Base-by-base conservation (phyloP, 306 rosid genomes). In the Begonia masoniana region DNA sequence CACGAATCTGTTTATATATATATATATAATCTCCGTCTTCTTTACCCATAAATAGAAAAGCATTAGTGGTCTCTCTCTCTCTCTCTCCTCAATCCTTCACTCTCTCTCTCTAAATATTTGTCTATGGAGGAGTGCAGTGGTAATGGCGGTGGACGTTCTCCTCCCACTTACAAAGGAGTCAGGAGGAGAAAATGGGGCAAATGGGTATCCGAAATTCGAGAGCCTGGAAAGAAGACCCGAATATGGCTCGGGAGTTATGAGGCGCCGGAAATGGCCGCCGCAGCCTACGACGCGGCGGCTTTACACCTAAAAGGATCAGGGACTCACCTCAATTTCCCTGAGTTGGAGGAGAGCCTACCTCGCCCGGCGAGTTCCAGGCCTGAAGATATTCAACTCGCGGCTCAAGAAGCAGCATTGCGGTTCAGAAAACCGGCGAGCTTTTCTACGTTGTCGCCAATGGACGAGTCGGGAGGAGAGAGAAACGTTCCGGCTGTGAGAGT, bases 111-210 rank as follows among this genome's bases (percentile, higher is more conserved):
- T 31, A 31, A 5, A 31, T 2, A 31, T 7, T 17, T 31, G 1
- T 31, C 39, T 31, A 31, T 31, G 39, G 39, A 31, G 39, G 39
- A 31, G 5, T 31, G 5, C 5, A 9, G 39, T 31, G 39, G 39
- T 31, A 31, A 31, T 31, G 39, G 39, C 39, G 39, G 50, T 3
- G 58, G 94, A 2, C 54, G 76, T 13, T 77, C 95, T 2, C 36
- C 74, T 19, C 85, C 97, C 3, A 57, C 54, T 51, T 88, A 88
- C 47, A 71, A 89, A 54, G 97, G 97, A 7, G 97, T 88, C 2
- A 79, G 97, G n/a, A 88, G 85, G 89, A 60, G 97, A 2, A 88
- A 88, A 75, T 89, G 97, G 97, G 97, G 97, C 0, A 89, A 89
- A 72, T 89, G 95, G 87, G 95, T 89, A 42, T 89, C 91, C 12